Conservation (phyloP, 139 green algal species). For the Chlorella sp. region DNA sequence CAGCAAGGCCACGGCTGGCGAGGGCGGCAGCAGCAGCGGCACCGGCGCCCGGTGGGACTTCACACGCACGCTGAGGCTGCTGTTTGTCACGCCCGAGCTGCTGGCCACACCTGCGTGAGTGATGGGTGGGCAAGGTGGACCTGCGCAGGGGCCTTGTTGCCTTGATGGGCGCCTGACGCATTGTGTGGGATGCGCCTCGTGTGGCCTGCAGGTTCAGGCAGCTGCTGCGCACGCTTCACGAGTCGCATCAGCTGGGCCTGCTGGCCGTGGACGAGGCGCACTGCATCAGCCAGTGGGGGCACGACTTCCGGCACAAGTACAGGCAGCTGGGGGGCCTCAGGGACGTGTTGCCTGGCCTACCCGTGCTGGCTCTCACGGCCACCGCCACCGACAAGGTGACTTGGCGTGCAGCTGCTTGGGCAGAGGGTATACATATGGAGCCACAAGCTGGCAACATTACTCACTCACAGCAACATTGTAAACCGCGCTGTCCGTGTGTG, state of each 20-base stretch:
- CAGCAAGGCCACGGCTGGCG: neutral
- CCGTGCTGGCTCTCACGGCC: slow-evolving; percentile 56
- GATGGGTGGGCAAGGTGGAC: too few relatives aligned
- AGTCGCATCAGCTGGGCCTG: slow-evolving; percentile 28
- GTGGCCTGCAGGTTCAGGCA: neutral
- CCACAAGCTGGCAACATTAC: neutral
- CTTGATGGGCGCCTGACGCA: too few relatives aligned
- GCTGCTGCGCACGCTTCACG: slow-evolving; percentile 1
- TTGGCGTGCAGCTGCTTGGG: neutral
- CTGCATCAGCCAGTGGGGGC: slow-evolving; percentile 48
- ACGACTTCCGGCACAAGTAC: slow-evolving; percentile 60
- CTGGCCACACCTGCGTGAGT: slow-evolving; percentile 27
- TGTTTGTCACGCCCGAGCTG: slow-evolving; percentile 57
- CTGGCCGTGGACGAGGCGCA: slow-evolving; percentile 57
- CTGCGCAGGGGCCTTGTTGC: too few relatives aligned
- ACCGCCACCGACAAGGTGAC: slow-evolving; percentile 42
- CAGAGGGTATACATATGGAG: neutral
- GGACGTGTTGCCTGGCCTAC: slow-evolving; percentile 29
- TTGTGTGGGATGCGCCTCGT: too few relatives aligned
- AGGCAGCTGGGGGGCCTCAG: slow-evolving; percentile 33
- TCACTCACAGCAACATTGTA: neutral
- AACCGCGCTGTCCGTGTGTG: neutral
- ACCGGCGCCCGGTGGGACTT: neutral
- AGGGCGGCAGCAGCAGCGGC: slow-evolving; percentile 1
- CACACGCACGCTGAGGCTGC: slow-evolving; percentile 15